These are phyloP conservation scores for Scytalidium sp. DNA, from an alignment of 2,329 filamentous ascomycete species.

Conservation along the genomic window DNA sequence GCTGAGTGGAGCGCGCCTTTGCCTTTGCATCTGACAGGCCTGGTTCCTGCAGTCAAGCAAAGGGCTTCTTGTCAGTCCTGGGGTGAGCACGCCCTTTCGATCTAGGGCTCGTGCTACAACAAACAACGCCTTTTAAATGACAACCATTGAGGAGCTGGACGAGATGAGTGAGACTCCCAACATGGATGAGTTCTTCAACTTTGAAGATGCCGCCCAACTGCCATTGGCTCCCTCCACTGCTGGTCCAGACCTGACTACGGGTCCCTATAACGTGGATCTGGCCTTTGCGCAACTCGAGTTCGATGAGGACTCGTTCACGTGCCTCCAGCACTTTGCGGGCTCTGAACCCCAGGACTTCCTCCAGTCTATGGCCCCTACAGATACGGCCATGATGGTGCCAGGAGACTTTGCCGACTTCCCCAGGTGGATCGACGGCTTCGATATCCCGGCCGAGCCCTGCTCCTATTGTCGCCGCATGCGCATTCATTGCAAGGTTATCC, in stretches of 20 bases:
- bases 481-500: slow-evolving; percentile 58
- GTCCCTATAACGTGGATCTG: slow-evolving; percentile 44
- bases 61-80: background rate
- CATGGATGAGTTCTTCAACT: slow-evolving; percentile 63
- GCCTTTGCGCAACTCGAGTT: slow-evolving; percentile 54
- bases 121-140: slow-evolving; percentile 27
- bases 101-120: background rate
- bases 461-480: slow-evolving; percentile 47
- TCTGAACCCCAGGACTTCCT: slow-evolving; percentile 31
- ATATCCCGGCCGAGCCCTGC: slow-evolving; percentile 39
- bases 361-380: slow-evolving; percentile 27
- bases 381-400: slow-evolving; percentile 32
- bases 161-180: slow-evolving; percentile 10
- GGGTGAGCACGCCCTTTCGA: background rate
- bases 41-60: background rate
- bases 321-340: slow-evolving; percentile 54
- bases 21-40: background rate
- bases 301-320: slow-evolving; percentile 58
- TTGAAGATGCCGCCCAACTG: slow-evolving; percentile 45
- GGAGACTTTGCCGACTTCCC: slow-evolving; percentile 39
- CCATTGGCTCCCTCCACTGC: slow-evolving; percentile 9
- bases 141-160: slow-evolving; percentile 35
- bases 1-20: background rate
- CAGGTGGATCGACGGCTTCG: slow-evolving; percentile 27
- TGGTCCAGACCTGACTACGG: slow-evolving; percentile 19